Evolutionary conservation across 805 yeast genomes (phyloP).

Genomic region (Kluyveromyces siamensis): DNA sequence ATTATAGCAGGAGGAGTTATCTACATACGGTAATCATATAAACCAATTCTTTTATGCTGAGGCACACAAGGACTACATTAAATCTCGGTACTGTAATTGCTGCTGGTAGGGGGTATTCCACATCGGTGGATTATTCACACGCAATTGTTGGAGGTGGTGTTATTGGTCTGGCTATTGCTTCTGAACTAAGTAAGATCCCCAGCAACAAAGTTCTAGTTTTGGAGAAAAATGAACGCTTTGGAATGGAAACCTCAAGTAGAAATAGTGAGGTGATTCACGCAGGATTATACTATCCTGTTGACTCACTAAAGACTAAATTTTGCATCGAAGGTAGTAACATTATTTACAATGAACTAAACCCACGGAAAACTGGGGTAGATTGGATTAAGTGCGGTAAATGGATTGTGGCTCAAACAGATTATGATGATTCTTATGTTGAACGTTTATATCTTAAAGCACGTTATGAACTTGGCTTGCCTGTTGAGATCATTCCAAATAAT

Average conservation of each 20-base stretch:
- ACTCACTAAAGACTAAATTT: slow-evolving; percentile 54
- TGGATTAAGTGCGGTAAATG: slow-evolving; percentile 67
- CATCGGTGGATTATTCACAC: slow-evolving; percentile 49
- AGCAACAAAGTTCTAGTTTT: slow-evolving; percentile 49
- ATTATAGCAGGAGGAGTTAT: too few relatives aligned
- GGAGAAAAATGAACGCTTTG: slow-evolving; percentile 58
- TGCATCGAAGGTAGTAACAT: slow-evolving; percentile 70
- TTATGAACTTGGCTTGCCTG: slow-evolving; percentile 44
- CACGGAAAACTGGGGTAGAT: slow-evolving; percentile 42
- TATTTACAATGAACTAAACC: slow-evolving; percentile 43
- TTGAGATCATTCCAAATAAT: slow-evolving; percentile 41
- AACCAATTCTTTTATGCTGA: neutral
- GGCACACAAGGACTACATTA: neutral
- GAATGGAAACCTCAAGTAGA: slow-evolving; percentile 79
- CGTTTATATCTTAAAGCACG: slow-evolving; percentile 41
- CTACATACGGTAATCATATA: too few relatives aligned
- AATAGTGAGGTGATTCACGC: slow-evolving; percentile 93
- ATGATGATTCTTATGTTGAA: slow-evolving; percentile 51
- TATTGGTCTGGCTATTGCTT: slow-evolving; percentile 75
- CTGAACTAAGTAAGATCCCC: slow-evolving; percentile 45
- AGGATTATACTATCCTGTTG: slow-evolving; percentile 71
- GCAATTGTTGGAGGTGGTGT: slow-evolving; percentile 78
- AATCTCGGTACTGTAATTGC: neutral
- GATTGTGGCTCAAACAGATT: slow-evolving; percentile 73
- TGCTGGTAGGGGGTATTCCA: neutral